Evolutionary conservation across 495 filamentous ascomycete species (phyloP), one percentile per base, ranked within the genome.

Genomic region (Neurospora sp.): DNA sequence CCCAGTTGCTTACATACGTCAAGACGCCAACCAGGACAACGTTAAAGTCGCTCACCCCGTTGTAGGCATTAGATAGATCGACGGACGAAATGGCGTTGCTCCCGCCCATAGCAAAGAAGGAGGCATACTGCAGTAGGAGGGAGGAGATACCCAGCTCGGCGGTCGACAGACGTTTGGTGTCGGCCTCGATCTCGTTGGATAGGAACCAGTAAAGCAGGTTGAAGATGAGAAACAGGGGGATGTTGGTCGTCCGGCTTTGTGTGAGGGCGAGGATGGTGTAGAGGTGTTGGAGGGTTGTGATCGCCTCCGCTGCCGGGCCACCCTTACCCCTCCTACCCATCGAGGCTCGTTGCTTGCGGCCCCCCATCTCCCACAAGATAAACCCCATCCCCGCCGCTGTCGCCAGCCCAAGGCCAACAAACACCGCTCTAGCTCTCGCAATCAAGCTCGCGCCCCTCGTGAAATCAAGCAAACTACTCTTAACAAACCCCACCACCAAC

Each of bases 11-110:
- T 5, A 92, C 79, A 77, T 97, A 97, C 7, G 94, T 94, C 66
- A 99, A 83, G 6, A 93, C 70, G 0, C 93, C 95, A 9, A 97
- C 93, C 41, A 88, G 81, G 1, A 86, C 54, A 73, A 90, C 84
- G 73, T 89, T 90, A 79, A 92, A 97, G 39, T 85, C 88, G 70
- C 83, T 85, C 23, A 97, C 84, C 35, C 93, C 93, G 76, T 97
- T 97, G 77, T 96, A 96, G 16, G 91, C 93, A 77, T 87, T 93
- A 0, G 91, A 92, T 12, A 97, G 84, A 75, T 96, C 93, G 70
- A 97, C 89, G 16, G 91, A 93, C 27, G 94, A 96, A 70, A 99
- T 95, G 27, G 94, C 91, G 78, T 99, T 99, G 31, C 92, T 91
- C 73, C 93, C 93, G 38, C 94, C 96, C 76, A 92, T 88, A n/a